Evolutionary conservation across 2,329 filamentous ascomycete genomes (phyloP), one percentile per base, ranked within the genome.

Genomic region (Fusarium luffae): DNA sequence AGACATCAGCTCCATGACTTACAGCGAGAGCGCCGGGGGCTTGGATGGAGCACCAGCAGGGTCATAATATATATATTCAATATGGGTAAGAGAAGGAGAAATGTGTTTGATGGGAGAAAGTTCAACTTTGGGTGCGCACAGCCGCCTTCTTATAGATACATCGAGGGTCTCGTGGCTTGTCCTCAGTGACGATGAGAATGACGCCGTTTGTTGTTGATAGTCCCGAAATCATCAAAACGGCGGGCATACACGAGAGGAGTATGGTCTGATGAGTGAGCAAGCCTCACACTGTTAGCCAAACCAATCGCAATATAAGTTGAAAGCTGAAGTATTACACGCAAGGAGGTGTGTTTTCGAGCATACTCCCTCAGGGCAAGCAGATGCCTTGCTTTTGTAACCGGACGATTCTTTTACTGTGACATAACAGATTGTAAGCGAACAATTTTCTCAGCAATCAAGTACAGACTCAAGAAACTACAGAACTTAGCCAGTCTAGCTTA

Each of bases 101-200:
- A 37, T 7, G 34, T 6, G 11, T 4, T 37, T 18, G 34, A 37
- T 12, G 16, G 18, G 6, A 3, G 2, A 37, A 5, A 37, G 34
- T 37, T 5, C 4, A 12, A n/a, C 3, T 37, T 12, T 0, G 34
- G 6, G 34, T 37, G 34, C 18, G 5, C 0, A n/a, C 12, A 5
- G 9, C 3, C 5, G 3, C 18, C 34, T n/a, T 37, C 34, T 37
- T 37, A n/a, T 37, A n/a, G 10, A n/a, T 11, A 12, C 3, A 37
- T 4, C 10, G 18, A 37, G 34, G 34, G 34, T 37, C 34, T 37
- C 18, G 5, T n/a, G 18, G 6, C 9, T 3, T n/a, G 18, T 18
- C 10, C 18, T 12, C 5, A 3, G 34, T 4, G 5, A n/a, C 18
- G 34, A n/a, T 12, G 10, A 37, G 9, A 37, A n/a, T 37, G 16